Evolutionary conservation across 2,329 filamentous ascomycete species (phyloP), one percentile per base, ranked within the genome.

Genomic region (Diaporthe vexans): DNA sequence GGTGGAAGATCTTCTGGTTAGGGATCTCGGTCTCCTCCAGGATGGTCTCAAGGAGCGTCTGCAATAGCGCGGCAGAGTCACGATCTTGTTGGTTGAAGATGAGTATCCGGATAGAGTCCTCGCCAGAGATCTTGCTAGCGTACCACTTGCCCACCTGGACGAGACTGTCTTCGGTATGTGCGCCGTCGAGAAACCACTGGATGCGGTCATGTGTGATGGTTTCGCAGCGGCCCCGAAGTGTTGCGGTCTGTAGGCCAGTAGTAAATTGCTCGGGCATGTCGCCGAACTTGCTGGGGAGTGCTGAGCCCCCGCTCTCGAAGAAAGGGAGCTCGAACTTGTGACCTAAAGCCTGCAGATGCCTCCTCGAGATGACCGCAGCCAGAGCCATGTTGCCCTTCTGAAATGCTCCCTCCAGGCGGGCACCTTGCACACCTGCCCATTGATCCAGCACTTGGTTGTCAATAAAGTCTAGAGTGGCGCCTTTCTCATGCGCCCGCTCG

Each of bases 51-150:
- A 95, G 86, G 1, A 98, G 85, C 0, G 88, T 88, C 43, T 84
- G 84, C 3, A 96, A 89, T 1, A 97, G 87, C 21, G 89, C 86
- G 5, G 86, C 84, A 7, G 94, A 94, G 79, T 98, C 92, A 43
- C 95, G 91, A 13, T 94, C 95, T 80, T 98, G 95, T 83, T 98
- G 96, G 83, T 98, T 98, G 87, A 98, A 98, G 63, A 98, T 88
- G 59, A 98, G 85, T 0, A 94, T 86, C 8, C 78, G 63, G 13
- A 68, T 59, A 0, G 71, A 63, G 85, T 72, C 56, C 13, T 75
- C 51, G 80, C 83, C 76, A 78, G 79, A 77, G n/a, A 88, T 79
- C 63, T 87, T 84, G 10, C 83, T 84, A 1, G 89, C 90, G 79
- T 96, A 96, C 95, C 95, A 98, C 77, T 86, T 87, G 4, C 91